Conservation (phyloP, 2,329 filamentous ascomycete species). For the Dendrostoma leiphaemia region DNA sequence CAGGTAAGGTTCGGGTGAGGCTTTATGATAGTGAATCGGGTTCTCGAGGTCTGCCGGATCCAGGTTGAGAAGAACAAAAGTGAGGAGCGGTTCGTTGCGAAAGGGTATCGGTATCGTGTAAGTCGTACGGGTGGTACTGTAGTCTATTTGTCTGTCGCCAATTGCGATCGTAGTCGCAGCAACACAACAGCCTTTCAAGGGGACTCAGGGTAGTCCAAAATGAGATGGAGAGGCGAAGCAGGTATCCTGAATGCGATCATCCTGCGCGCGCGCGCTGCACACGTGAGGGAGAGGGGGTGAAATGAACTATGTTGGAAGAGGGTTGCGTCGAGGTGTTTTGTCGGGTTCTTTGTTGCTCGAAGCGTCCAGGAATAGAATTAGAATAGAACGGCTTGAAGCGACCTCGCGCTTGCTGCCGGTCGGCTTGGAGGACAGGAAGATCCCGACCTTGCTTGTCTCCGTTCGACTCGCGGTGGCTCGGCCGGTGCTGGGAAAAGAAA, state of each 20-base stretch:
- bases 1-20: neutral
- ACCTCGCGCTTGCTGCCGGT: slow-evolving; percentile 4
- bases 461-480: slow-evolving; percentile 7
- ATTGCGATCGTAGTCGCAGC: neutral
- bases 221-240: slow-evolving; percentile 11
- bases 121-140: neutral
- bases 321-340: neutral
- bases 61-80: neutral
- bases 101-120: neutral
- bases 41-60: neutral
- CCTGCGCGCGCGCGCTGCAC: slow-evolving; percentile 18
- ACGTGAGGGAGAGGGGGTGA: neutral
- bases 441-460: slow-evolving; percentile 9
- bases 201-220: slow-evolving; percentile 5
- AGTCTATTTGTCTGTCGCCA: neutral
- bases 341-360: slow-evolving; percentile 1
- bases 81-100: slow-evolving; percentile 4
- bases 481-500: slow-evolving; percentile 7
- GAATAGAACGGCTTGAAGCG: too few relatives aligned
- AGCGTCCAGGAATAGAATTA: neutral
- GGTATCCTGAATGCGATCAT: slow-evolving; percentile 17
- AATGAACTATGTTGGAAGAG: neutral
- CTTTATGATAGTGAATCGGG: neutral
- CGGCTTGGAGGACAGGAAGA: neutral
- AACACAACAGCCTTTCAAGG: slow-evolving; percentile 9